Evolutionary conservation across 192 early-diverging fungal genomes (phyloP), one percentile per base, ranked within the genome.

Genomic region (Entomortierella parvispora): DNA sequence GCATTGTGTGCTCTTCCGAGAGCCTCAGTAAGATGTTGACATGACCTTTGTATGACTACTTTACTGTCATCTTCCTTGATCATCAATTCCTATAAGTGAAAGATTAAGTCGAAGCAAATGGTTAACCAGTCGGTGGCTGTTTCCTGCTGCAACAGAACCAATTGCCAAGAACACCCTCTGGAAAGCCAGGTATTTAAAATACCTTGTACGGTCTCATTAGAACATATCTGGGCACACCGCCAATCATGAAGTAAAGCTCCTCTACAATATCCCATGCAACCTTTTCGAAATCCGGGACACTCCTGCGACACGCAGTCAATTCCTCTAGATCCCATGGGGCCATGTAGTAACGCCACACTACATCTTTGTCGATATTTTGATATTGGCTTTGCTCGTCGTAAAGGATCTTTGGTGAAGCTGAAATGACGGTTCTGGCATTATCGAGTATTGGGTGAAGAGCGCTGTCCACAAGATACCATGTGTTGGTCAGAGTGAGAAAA

Each of bases 381-480:
- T 51, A 72, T 50, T 63, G 31, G 53, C 31, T 28, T 25, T 0
- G 12, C 47, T 54, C 52, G 37, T 33, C 42, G 18, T 31, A 43
- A 17, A 72, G 61, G 37, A 54, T 51, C 43, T 58, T 37, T 61
- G 56, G 58, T 14, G 68, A 70, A 22, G 47, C 68, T 59, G 48
- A 58, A 52, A 70, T 51, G 44, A 70, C 31, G 0, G 50, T 62
- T 33, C 37, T 58, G 42, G 45, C 58, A 37, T 23, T 22, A 33
- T 3, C 2, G 20, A 22, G 56, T 5, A 10, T 37, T 4, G 46
- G 55, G n/a, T n/a, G n/a, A n/a, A n/a, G n/a, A 60, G 66, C 58
- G 47, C 55, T 50, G 66, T 68, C 66, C 34, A 68, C 66, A 40
- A 68, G 50, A 68, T 68, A 61, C 68, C 68, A 59, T 48, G 58